Conservation (phyloP, 2,329 filamentous ascomycete species). For the Emergomyces orientalis region DNA sequence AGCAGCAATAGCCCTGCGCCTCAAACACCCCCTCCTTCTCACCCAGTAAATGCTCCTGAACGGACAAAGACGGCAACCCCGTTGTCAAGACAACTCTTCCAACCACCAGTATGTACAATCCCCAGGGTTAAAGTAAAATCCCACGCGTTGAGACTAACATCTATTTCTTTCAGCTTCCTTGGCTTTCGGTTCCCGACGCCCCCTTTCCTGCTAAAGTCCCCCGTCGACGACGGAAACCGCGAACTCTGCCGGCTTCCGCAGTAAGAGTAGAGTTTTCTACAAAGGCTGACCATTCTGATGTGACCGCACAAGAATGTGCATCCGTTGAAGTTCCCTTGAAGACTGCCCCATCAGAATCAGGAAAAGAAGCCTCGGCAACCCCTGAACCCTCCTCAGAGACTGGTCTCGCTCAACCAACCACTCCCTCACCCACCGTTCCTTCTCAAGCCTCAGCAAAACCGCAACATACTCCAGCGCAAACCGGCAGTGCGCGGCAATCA, state of each 20-base stretch:
- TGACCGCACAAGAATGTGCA: constrained; percentile 16
- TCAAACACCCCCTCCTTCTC: constrained; percentile 17
- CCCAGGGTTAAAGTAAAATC: constrained; percentile 18
- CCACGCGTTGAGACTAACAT: constrained; percentile 1
- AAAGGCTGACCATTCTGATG: constrained; percentile 28
- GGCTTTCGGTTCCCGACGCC: constrained; percentile 48
- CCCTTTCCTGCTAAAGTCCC: constrained; percentile 46
- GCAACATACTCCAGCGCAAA: constrained; percentile 25
- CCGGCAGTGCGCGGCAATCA: constrained; percentile 34
- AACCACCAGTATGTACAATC: constrained; percentile 23
- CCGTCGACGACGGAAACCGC: constrained; percentile 37
- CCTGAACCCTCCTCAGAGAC: constrained; percentile 50
- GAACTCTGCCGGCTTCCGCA: constrained; percentile 27
- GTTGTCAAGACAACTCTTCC: constrained; percentile 16
- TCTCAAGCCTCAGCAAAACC: constrained; percentile 24
- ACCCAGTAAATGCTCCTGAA: constrained; percentile 17
- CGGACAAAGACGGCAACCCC: constrained; percentile 16
- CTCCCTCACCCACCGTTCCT: constrained; percentile 45
- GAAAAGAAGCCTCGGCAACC: constrained; percentile 49
- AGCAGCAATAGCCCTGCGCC: constrained; percentile 26
- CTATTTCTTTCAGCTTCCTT: constrained; percentile 42
- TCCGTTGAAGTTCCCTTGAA: constrained; percentile 14
- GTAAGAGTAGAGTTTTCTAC: constrained; percentile 43
- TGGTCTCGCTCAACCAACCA: constrained; percentile 47
- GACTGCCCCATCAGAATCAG: constrained; percentile 33